Conservation (phyloP, 2,329 filamentous ascomycete genomes). For the Amesomyces nigricolor region DNA sequence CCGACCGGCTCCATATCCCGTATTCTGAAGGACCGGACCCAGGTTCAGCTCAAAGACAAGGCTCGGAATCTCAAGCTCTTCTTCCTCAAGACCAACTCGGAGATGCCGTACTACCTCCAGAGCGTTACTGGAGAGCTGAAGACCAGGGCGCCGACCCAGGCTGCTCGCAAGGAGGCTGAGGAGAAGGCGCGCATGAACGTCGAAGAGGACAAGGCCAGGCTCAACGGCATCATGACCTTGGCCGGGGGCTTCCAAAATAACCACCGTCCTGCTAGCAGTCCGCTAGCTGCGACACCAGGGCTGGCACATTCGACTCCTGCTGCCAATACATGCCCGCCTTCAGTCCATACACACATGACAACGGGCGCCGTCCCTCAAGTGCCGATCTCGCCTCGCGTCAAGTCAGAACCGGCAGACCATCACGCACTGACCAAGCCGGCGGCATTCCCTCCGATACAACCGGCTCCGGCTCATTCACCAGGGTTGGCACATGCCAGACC, state of each 20-base stretch:
- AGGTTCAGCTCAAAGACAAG: constrained; percentile 91
- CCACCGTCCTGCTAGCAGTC: constrained; percentile 15
- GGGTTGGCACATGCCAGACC: constrained; percentile 14
- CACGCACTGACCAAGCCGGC: constrained; percentile 15
- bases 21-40: constrained; percentile 79
- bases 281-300: constrained; percentile 10
- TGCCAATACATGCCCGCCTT: background rate
- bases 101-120: constrained; percentile 82
- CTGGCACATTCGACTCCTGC: constrained; percentile 15
- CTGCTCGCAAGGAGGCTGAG: constrained; percentile 63
- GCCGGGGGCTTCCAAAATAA: constrained; percentile 47
- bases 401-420: constrained; percentile 22
- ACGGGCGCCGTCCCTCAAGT: constrained; percentile 11
- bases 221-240: constrained; percentile 56
- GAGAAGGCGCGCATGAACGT: constrained; percentile 53
- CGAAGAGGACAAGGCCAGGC: constrained; percentile 54
- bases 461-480: constrained; percentile 19
- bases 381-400: constrained; percentile 20
- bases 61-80: constrained; percentile 85
- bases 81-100: constrained; percentile 85
- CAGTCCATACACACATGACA: background rate
- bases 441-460: constrained; percentile 24
- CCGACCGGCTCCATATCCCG: constrained; percentile 73
- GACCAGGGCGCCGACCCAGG: constrained; percentile 71
- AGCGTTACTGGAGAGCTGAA: constrained; percentile 87